phyloP scores from a whole-genome alignment of 2,329 filamentous ascomycete genomes.

The Aspergillus sp. region DNA sequence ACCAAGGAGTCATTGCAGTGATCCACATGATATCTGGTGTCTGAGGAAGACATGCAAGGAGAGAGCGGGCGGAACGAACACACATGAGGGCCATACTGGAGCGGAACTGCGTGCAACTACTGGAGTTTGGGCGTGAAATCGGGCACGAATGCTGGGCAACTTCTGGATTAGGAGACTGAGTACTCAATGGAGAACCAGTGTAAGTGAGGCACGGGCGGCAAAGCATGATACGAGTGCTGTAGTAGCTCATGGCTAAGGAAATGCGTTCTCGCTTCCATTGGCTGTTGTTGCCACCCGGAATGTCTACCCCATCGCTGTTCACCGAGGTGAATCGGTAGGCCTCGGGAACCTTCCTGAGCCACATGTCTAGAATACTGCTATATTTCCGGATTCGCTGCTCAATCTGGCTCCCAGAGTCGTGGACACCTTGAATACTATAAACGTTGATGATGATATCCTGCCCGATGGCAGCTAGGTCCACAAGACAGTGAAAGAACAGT shows the following conservation, averaged over 20 bases:
- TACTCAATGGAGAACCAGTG: conserved; percentile 19
- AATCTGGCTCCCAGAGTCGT: conserved; percentile 31
- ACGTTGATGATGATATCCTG: conserved; percentile 41
- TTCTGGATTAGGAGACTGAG: neutral
- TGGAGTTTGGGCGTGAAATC: neutral
- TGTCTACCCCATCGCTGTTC: conserved; percentile 22
- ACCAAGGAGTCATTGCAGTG: neutral
- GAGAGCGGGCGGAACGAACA: conserved; percentile 40
- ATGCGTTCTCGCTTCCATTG: conserved; percentile 33
- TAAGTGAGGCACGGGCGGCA: conserved; percentile 46
- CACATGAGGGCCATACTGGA: conserved; percentile 36
- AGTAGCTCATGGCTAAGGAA: conserved; percentile 45
- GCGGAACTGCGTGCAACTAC: conserved; percentile 14
- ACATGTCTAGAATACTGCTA: conserved; percentile 33
- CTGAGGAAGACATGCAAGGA: conserved; percentile 43
- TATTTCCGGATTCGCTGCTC: conserved; percentile 39
- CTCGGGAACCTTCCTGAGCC: conserved; percentile 37
- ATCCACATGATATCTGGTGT: conserved; percentile 33
- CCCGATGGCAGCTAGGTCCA: conserved; percentile 40
- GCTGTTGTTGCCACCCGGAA: conserved; percentile 15
- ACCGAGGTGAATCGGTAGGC: conserved; percentile 38
- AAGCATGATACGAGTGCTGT: conserved; percentile 44
- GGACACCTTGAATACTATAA: conserved; percentile 42
- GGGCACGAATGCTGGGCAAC: neutral
- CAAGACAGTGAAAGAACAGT: conserved; percentile 41